Evolutionary conservation across 2,329 filamentous ascomycete genomes (phyloP), one percentile per base, ranked within the genome.

Genomic region (Colletotrichum tofieldiae): DNA sequence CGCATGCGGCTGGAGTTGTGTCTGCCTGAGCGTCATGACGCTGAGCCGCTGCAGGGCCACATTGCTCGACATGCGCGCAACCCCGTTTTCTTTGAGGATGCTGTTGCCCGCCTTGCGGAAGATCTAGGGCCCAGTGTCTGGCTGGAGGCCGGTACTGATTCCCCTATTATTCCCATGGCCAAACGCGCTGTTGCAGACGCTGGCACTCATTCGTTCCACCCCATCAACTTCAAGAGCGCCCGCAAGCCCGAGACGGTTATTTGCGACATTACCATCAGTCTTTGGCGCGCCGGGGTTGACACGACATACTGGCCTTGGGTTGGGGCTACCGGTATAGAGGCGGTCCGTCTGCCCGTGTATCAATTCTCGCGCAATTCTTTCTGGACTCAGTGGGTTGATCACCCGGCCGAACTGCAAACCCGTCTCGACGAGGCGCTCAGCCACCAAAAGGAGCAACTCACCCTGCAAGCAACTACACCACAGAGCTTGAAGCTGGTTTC

Each of bases 111-210:
- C 14, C 51, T 54, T 18, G 26, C 26, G 5, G 9, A 54, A 26
- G 20, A 9, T 26, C 16, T 54, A 4, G 51, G 51, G 5, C 29
- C 29, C 18, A 18, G 51, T 23, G 26, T 54, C 51, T 54, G 51
- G 51, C 20, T 54, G 6, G 51, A 54, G 51, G 51, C 51, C 26
- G 51, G 51, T 2, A 54, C 51, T 26, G 51, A 54, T 54, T 29
- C 51, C 12, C 51, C 51, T 1, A 54, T 54, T 26, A 54, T 54
- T 14, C 51, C 51, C 26, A 54, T 35, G 51, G 26, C 26, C 1
- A 35, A 35, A 20, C 26, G 51, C 6, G 51, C 26, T 12, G 51
- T 54, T 6, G 8, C 51, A 26, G 51, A 54, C 18, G 26, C 51
- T 32, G 26, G 26, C 2, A 5, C 26, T 3, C 51, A 54, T 26